Evolutionary conservation across 2,329 filamentous ascomycete species (phyloP).

Genomic region (Geoglossum cookeanum): DNA sequence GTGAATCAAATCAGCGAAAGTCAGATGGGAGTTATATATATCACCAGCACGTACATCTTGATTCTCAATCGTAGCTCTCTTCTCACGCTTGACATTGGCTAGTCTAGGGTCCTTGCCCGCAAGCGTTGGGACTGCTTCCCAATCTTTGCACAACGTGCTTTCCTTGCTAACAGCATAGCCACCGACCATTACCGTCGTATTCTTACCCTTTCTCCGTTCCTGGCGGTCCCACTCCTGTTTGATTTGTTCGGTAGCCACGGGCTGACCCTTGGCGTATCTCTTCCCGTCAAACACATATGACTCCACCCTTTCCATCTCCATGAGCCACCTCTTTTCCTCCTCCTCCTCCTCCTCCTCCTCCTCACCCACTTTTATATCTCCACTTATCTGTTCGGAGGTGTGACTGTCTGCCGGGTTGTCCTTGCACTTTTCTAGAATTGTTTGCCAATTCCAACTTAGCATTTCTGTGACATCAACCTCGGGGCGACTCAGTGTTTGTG

Average conservation of each 20-base stretch:
- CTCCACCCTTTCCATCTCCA: constrained; percentile 36
- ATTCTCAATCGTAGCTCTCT: constrained; percentile 27
- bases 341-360: constrained; percentile 32
- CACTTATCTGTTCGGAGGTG: constrained; percentile 16
- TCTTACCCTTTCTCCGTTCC: constrained; percentile 34
- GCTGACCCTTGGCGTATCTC: constrained; percentile 18
- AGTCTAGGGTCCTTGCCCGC: constrained; percentile 35
- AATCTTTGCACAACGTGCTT: constrained; percentile 30
- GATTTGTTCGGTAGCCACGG: neutral
- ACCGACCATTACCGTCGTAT: constrained; percentile 36
- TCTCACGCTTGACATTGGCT: constrained; percentile 28
- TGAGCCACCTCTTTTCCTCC: constrained; percentile 36
- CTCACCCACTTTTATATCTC: constrained; percentile 17
- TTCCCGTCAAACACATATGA: constrained; percentile 38
- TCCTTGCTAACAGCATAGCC: constrained; percentile 38
- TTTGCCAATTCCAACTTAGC: constrained; percentile 36
- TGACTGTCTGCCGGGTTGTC: constrained; percentile 28
- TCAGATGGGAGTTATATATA: neutral
- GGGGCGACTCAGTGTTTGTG: constrained; percentile 31
- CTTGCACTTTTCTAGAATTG: constrained; percentile 33
- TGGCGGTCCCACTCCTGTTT: constrained; percentile 21
- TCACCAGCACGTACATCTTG: constrained; percentile 20
- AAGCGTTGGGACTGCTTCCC: constrained; percentile 38
- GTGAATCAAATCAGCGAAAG: neutral
- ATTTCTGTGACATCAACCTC: constrained; percentile 36